Conservation (phyloP, 2,329 filamentous ascomycete species). For the Fonsecaea pedrosoi region DNA sequence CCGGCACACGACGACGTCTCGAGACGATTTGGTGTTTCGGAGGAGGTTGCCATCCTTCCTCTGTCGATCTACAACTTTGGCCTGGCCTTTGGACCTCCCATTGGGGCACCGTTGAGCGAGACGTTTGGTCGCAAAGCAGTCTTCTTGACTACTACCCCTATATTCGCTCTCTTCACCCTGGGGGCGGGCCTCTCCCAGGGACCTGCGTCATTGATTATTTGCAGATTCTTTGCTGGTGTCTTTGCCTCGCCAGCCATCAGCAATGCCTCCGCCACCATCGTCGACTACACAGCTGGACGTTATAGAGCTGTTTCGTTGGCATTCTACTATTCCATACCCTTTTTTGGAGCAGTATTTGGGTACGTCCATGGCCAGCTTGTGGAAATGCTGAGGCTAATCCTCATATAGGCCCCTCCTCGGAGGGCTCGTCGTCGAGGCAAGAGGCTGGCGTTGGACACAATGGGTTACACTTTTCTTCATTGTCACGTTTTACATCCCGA, state of each 20-base stretch:
- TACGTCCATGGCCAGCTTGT: constrained; percentile 7
- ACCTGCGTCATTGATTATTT: constrained; percentile 36
- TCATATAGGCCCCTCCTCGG: constrained; percentile 46
- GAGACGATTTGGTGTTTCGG: constrained; percentile 38
- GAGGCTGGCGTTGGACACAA: constrained; percentile 49
- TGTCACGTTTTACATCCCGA: constrained; percentile 43
- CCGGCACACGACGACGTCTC: constrained; percentile 63
- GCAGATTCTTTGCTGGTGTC: constrained; percentile 41
- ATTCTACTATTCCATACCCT: constrained; percentile 39
- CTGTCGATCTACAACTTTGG: constrained; percentile 48
- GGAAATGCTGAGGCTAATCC: neutral
- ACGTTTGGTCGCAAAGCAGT: constrained; percentile 47
- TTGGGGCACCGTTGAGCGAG: constrained; percentile 48
- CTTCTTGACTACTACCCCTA: constrained; percentile 46
- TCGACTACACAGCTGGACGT: constrained; percentile 38
- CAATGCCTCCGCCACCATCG: constrained; percentile 41
- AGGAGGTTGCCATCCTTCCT: constrained; percentile 44
- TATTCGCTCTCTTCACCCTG: constrained; percentile 46
- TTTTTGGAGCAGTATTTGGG: constrained; percentile 38
- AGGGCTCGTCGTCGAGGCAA: constrained; percentile 68
- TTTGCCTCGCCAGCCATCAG: constrained; percentile 41
- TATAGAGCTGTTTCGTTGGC: constrained; percentile 35
- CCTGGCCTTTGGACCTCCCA: constrained; percentile 47
- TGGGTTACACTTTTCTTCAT: constrained; percentile 44
- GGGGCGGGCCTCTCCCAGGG: constrained; percentile 37